These are phyloP conservation scores for Sarocladiaceae sp. DNA, from an alignment of 2,329 filamentous ascomycete genomes.

Conservation along the genomic window DNA sequence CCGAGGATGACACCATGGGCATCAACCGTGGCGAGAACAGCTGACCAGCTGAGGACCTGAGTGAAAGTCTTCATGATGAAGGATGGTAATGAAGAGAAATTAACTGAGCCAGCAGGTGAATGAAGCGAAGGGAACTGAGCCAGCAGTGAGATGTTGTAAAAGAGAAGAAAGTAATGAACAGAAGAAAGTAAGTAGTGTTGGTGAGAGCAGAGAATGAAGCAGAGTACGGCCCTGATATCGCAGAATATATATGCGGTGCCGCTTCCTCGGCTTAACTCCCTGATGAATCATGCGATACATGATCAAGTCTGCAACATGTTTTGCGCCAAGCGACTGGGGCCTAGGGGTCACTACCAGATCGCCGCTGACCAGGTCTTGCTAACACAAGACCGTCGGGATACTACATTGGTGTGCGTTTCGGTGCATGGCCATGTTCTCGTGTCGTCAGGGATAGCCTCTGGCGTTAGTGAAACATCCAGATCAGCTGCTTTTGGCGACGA, in stretches of 20 bases:
- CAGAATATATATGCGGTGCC: too few relatives aligned
- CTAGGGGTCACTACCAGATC: too few relatives aligned
- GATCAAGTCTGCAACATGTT: conserved; percentile 2
- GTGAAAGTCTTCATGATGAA: neutral
- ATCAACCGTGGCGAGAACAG: neutral
- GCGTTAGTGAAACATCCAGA: too few relatives aligned
- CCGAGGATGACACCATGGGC: conserved; percentile 40
- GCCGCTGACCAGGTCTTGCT: too few relatives aligned
- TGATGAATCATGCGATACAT: too few relatives aligned
- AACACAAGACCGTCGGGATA: too few relatives aligned
- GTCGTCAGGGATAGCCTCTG: too few relatives aligned
- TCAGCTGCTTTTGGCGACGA: too few relatives aligned
- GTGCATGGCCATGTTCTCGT: too few relatives aligned
- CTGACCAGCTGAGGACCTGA: neutral
- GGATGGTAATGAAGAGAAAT: neutral
- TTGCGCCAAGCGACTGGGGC: conserved; percentile 1
- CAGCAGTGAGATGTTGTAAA: conserved; percentile 2
- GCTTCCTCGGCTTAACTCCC: too few relatives aligned
- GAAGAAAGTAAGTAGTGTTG: conserved; percentile 11
- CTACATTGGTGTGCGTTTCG: too few relatives aligned
- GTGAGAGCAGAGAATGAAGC: conserved; percentile 10
- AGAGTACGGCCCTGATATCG: too few relatives aligned
- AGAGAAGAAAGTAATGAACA: conserved; percentile 13
- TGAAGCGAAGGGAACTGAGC: conserved; percentile 10
- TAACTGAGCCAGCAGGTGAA: conserved; percentile 2